Conservation (phyloP, 495 filamentous ascomycete genomes). For the Monascus purpureus region DNA sequence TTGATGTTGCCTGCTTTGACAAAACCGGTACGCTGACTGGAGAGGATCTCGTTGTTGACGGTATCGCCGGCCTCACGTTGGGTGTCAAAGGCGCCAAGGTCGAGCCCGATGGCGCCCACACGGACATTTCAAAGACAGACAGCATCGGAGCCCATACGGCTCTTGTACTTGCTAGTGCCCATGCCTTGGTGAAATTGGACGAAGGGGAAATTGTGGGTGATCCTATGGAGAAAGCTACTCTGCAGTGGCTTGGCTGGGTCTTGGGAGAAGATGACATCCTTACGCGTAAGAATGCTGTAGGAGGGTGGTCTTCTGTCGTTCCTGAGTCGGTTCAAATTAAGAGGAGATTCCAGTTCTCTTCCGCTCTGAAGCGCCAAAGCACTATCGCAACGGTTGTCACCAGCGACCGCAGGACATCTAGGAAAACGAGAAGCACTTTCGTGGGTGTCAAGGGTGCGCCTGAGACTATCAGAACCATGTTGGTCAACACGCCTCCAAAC, state of each 20-base stretch:
- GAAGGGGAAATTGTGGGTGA: slow-evolving; percentile 96
- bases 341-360: slow-evolving; percentile 96
- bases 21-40: slow-evolving; percentile 97
- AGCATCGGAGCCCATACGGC: slow-evolving; percentile 67
- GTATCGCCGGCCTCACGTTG: slow-evolving; percentile 78
- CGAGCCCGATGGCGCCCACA: slow-evolving; percentile 68
- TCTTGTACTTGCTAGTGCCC: slow-evolving; percentile 86
- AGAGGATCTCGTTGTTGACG: slow-evolving; percentile 94
- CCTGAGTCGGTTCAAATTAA: slow-evolving; percentile 72
- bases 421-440: slow-evolving; percentile 67
- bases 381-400: slow-evolving; percentile 71
- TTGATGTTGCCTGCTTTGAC: slow-evolving; percentile 97
- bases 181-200: slow-evolving; percentile 89
- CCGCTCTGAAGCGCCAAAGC: slow-evolving; percentile 87
- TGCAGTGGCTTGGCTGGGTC: slow-evolving; percentile 78
- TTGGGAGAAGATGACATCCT: slow-evolving; percentile 80
- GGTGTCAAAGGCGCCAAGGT: slow-evolving; percentile 50
- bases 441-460: slow-evolving; percentile 94
- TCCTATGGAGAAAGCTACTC: slow-evolving; percentile 96
- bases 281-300: slow-evolving; percentile 27
- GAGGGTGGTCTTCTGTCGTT: slow-evolving; percentile 30
- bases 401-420: slow-evolving; percentile 51
- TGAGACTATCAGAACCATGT: slow-evolving; percentile 88
- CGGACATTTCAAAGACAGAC: slow-evolving; percentile 49
- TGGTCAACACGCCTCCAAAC: slow-evolving; percentile 64